Evolutionary conservation across 352 stramenopile genomes (phyloP).

Genomic region (Halophytophthora batemanensis): DNA sequence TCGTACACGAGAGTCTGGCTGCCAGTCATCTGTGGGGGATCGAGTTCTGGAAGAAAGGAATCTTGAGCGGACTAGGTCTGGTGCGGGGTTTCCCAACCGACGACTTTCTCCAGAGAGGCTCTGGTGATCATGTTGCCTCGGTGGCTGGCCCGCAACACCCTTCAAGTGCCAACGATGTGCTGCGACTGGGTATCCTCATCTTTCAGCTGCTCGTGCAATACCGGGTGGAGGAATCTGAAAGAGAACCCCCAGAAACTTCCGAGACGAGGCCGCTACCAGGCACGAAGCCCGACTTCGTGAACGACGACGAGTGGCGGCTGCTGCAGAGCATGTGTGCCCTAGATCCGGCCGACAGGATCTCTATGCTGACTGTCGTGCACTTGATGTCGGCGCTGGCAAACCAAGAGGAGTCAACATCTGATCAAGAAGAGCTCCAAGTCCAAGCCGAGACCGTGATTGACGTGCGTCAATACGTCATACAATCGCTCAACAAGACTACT

Average conservation of each 20-base stretch:
- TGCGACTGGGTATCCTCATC: too few relatives aligned
- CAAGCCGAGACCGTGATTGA: neutral
- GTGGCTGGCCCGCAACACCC: too few relatives aligned
- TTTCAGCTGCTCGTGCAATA: neutral
- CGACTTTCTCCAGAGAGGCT: too few relatives aligned
- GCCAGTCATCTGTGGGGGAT: too few relatives aligned
- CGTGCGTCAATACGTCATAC: slow-evolving; percentile 8
- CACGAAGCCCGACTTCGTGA: neutral
- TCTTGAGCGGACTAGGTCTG: slow-evolving; percentile 1
- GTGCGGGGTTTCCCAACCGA: neutral
- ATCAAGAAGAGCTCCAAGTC: too few relatives aligned
- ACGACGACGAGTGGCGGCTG: neutral
- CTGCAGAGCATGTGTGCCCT: neutral
- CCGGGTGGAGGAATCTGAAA: neutral
- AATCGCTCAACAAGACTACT: slow-evolving; percentile 12
- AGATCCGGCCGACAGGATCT: neutral
- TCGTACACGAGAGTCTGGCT: neutral
- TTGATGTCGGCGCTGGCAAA: neutral
- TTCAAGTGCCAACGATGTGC: neutral
- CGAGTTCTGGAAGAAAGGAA: neutral
- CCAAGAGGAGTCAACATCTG: too few relatives aligned
- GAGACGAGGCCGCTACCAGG: neutral
- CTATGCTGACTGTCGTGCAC: neutral
- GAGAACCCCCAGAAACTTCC: neutral
- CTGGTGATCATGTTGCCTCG: too few relatives aligned